Conservation (phyloP, 305 asterid species). For the Petunia hybrid region DNA sequence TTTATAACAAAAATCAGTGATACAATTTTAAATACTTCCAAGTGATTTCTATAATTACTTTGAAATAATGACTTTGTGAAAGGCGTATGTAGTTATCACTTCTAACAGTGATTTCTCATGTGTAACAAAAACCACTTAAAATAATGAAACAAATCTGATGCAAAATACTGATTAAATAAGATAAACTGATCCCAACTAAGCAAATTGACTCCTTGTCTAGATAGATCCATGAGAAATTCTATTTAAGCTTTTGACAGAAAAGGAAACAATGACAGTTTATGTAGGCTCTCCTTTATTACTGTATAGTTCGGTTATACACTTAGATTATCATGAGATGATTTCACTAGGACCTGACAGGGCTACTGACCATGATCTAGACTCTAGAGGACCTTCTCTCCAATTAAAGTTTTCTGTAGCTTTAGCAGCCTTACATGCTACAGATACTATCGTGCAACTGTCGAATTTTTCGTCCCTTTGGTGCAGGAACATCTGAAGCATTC, state of each 20-base stretch:
- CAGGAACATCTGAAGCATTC: slow-evolving; percentile 98
- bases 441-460: not conserved
- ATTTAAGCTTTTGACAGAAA: too few relatives aligned
- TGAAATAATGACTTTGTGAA: slow-evolving; percentile 7
- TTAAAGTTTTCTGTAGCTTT: not conserved
- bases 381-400: too few relatives aligned
- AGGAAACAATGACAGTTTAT: too few relatives aligned
- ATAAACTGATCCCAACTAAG: not conserved
- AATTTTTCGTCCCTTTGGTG: not conserved
- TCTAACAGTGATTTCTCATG: not conserved
- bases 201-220: not conserved
- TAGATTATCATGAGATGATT: too few relatives aligned
- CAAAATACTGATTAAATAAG: not conserved
- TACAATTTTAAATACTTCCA: not conserved
- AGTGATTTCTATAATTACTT: not conserved
- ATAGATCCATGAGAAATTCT: too few relatives aligned
- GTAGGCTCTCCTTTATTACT: too few relatives aligned
- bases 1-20: not conserved
- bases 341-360: too few relatives aligned
- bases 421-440: not conserved
- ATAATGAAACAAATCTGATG: not conserved
- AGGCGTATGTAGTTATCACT: not conserved
- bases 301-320: too few relatives aligned
- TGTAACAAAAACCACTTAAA: not conserved
- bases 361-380: too few relatives aligned